Evolutionary conservation across 768 basidiomycete species (phyloP).

Genomic region (Mycena floridula): DNA sequence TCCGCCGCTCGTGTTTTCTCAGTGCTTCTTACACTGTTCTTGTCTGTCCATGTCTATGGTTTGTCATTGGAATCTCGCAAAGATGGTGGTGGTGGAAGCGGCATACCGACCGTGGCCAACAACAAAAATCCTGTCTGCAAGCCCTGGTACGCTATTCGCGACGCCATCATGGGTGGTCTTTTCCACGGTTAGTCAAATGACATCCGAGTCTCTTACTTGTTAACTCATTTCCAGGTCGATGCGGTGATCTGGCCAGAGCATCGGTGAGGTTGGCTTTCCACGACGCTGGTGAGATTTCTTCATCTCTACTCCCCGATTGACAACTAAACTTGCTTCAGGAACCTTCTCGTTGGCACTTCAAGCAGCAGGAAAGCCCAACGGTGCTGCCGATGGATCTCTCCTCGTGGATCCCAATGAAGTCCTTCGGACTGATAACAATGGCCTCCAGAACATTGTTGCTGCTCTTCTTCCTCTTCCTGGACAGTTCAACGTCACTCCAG

Average conservation of each 20-base stretch:
- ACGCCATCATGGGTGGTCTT: slow-evolving; percentile 10
- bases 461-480: slow-evolving; percentile 7
- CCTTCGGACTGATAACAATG: slow-evolving; percentile 8
- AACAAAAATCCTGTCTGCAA: slow-evolving; percentile 7
- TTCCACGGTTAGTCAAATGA: slow-evolving; percentile 4
- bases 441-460: slow-evolving; percentile 7
- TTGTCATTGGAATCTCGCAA: too few relatives aligned
- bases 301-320: neutral
- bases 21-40: too few relatives aligned
- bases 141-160: slow-evolving; percentile 10
- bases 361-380: slow-evolving; percentile 4
- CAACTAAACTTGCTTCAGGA: neutral
- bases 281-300: slow-evolving; percentile 9
- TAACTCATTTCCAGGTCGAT: slow-evolving; percentile 5
- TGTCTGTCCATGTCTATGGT: too few relatives aligned
- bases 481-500: slow-evolving; percentile 10
- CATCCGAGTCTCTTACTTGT: too few relatives aligned
- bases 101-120: slow-evolving; percentile 9
- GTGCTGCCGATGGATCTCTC: slow-evolving; percentile 10
- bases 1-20: too few relatives aligned
- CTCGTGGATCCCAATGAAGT: slow-evolving; percentile 7
- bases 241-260: slow-evolving; percentile 7
- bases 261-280: slow-evolving; percentile 11
- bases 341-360: slow-evolving; percentile 4
- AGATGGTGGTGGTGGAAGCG: too few relatives aligned